Base-by-base conservation (phyloP, 805 yeast species). In the Candida patagonica region DNA sequence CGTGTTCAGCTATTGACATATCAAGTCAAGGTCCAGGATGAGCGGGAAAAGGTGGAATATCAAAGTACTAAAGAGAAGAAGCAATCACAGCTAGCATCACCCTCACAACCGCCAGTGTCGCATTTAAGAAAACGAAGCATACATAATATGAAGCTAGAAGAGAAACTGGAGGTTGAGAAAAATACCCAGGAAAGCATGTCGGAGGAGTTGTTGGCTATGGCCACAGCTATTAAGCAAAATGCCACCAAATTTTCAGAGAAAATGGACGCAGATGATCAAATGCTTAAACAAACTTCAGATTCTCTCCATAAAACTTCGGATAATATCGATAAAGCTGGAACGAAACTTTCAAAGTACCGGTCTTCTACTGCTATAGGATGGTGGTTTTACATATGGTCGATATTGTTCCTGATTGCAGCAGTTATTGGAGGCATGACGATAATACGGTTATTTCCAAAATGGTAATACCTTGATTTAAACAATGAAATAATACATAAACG, bases 171-270 rank as follows among this genome's bases (percentile, higher is more conserved):
- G 10, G 43, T 57, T 9, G 53, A 57, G 38, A 48, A 50, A 19
- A 44, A 45, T 23, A 41, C 49, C 20, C 81, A 76, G 52, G 69
- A 69, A 26, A 70, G 69, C 27, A 57, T 76, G 12, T 52, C 75
- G 24, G 56, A 54, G 22, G 79, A 76, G 30, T 59, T 76, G 36
- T 53, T 68, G 3, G 67, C 61, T 15, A 64, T 76, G 57, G 76
- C 77, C 0, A 50, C 64, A 6, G 56, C 62, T 6, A 64, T 76
- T 46, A 73, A 70, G 45, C 53, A 57, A 20, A 70, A 74, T 15
- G 79, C 80, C 1, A 46, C 63, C 23, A 49, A 52, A 5, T 63
- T 73, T 64, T 46, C 54, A 51, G 42, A 67, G 52, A 62, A 65
- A 49, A 50, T 66, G n/a, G 54, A 54, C 20, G 40, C 49, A 16